Percentiles rank a stretch among this genome's conserved stretches.
These are phyloP conservation scores for Rosa hybrid DNA, from an alignment of 331 rosid genomes.

Conservation along the genomic window DNA sequence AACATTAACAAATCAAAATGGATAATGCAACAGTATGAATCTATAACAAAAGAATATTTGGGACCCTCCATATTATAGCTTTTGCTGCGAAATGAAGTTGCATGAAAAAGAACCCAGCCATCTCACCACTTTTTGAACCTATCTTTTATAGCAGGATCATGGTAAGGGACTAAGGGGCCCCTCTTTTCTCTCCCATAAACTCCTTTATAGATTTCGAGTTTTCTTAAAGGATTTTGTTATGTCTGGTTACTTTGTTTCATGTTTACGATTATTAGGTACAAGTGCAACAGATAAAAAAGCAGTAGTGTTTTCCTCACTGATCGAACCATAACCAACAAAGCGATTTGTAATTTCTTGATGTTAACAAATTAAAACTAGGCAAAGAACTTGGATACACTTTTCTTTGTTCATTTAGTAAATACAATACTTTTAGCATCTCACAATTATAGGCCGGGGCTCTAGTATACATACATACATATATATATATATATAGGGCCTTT, in stretches of 20 bases:
- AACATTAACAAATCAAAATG: background rate
- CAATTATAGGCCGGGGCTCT: too few relatives aligned
- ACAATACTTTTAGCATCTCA: background rate
- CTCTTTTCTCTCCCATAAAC: too few relatives aligned
- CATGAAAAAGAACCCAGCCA: background rate
- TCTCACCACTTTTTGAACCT: background rate
- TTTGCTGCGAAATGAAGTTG: background rate
- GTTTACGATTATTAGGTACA: constrained; percentile 7
- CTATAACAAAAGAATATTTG: background rate
- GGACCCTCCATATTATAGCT: background rate
- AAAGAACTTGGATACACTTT: background rate
- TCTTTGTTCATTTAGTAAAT: background rate
- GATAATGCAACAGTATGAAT: background rate
- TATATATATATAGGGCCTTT: too few relatives aligned
- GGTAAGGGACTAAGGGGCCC: too few relatives aligned
- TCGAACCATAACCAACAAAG: background rate
- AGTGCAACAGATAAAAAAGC: background rate
- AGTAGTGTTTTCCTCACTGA: constrained; percentile 3
- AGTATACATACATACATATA: too few relatives aligned
- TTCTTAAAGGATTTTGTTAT: background rate
- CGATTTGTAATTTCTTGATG: background rate
- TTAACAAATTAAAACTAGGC: background rate
- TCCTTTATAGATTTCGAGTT: background rate
- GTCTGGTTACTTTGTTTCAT: background rate
- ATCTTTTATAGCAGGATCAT: background rate